Percentiles rank a stretch among this genome's conserved stretches.
phyloP scores from a whole-genome alignment of 768 basidiomycete genomes.

The Amanita exitialis region DNA sequence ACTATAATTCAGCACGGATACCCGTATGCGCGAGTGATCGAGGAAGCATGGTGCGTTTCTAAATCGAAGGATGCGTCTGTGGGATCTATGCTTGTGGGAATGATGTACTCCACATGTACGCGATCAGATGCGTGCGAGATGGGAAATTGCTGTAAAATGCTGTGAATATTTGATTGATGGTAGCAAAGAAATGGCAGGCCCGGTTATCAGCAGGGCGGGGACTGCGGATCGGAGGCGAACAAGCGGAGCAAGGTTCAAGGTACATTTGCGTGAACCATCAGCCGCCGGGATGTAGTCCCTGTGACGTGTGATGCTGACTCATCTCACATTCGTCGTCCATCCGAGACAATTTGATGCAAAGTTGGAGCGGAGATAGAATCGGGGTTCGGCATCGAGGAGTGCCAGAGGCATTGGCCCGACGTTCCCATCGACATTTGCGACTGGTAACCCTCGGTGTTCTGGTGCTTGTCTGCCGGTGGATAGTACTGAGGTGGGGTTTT shows the following conservation, averaged over 20 bases:
- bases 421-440: constrained; percentile 9
- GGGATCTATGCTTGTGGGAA: not conserved
- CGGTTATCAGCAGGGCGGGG: not conserved
- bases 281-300: constrained; percentile 26
- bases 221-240: not conserved
- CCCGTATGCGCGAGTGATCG: not conserved
- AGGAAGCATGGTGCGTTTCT: not conserved
- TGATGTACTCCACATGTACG: not conserved
- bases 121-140: not conserved
- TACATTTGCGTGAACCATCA: constrained; percentile 10
- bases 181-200: not conserved
- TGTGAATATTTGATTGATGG: not conserved
- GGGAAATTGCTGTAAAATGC: not conserved
- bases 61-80: not conserved
- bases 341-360: constrained; percentile 7
- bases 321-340: no score
- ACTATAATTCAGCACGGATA: not conserved
- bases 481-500: constrained; percentile 7
- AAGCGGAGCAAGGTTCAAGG: not conserved
- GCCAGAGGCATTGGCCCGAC: not conserved
- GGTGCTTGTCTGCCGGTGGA: constrained; percentile 7
- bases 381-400: constrained; percentile 16
- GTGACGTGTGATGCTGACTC: constrained; percentile 19
- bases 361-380: constrained; percentile 23
- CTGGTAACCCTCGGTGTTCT: not conserved